Conservation (phyloP, 306 rosid genomes). For the peach (Prunus persica) region Prunus_persica_NCBIv2 NC_034015.1:19364501-19365000, state of each 20-base stretch:
- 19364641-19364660: constrained; percentile 88
- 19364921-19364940: constrained; percentile 92
- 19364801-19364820: constrained; percentile 76
- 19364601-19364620: constrained; percentile 88
- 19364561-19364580: background rate
- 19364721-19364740: constrained; percentile 20
- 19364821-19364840: constrained; percentile 67
- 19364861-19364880: constrained; percentile 75
- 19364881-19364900: constrained; percentile 69
- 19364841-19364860: constrained; percentile 75
- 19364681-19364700: constrained; percentile 88
- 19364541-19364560: constrained; percentile 7
- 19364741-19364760: background rate
- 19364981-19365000: background rate
- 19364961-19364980: constrained; percentile 9
- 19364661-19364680: constrained; percentile 65
- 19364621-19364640: constrained; percentile 79
- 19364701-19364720: constrained; percentile 91
- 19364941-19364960: constrained; percentile 20
- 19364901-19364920: constrained; percentile 85
- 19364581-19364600: constrained; percentile 9
- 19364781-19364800: background rate
- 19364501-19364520: constrained; percentile 62
- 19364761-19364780: background rate
- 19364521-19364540: constrained; percentile 18